Conservation (phyloP, 2,329 filamentous ascomycete species). For the Talaromyces sp. region DNA sequence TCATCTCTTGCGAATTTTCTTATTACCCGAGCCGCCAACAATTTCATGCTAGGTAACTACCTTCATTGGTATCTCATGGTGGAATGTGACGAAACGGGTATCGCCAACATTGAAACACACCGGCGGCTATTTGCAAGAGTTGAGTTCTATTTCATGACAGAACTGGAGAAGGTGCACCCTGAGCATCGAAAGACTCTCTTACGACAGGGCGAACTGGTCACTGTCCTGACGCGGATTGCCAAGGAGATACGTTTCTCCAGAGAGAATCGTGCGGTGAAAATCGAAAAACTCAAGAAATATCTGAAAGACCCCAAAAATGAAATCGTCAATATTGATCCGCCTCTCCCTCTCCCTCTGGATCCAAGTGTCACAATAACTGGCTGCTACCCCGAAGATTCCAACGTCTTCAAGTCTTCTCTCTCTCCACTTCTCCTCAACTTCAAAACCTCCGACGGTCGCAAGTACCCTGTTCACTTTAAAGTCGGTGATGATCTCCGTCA, state of each 20-base stretch:
- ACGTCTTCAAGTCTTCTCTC: conserved; percentile 92
- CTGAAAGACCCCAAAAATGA: conserved; percentile 88
- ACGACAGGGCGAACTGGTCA: conserved; percentile 83
- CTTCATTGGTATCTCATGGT: conserved; percentile 99
- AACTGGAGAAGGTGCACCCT: conserved; percentile 69
- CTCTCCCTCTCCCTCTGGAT: conserved; percentile 82
- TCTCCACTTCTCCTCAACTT: conserved; percentile 89
- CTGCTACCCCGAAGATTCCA: conserved; percentile 75
- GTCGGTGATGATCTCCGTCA: conserved; percentile 93
- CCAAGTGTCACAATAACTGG: conserved; percentile 75
- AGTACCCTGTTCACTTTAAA: conserved; percentile 95
- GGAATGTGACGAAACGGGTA: conserved; percentile 80
- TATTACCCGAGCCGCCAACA: conserved; percentile 79
- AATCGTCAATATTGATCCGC: conserved; percentile 73
- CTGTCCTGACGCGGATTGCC: conserved; percentile 80
- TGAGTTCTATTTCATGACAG: conserved; percentile 92
- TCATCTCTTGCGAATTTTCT: conserved; percentile 87
- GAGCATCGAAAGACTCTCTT: conserved; percentile 71
- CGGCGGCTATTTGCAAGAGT: conserved; percentile 87
- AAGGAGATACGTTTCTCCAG: conserved; percentile 79
- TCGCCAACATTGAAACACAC: conserved; percentile 68
- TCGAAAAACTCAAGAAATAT: conserved; percentile 77
- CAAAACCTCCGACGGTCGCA: conserved; percentile 68
- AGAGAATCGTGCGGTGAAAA: conserved; percentile 72
- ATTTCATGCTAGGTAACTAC: conserved; percentile 88